Conservation (phyloP, 805 yeast genomes). For the Grigorovia transvaalensis region DNA sequence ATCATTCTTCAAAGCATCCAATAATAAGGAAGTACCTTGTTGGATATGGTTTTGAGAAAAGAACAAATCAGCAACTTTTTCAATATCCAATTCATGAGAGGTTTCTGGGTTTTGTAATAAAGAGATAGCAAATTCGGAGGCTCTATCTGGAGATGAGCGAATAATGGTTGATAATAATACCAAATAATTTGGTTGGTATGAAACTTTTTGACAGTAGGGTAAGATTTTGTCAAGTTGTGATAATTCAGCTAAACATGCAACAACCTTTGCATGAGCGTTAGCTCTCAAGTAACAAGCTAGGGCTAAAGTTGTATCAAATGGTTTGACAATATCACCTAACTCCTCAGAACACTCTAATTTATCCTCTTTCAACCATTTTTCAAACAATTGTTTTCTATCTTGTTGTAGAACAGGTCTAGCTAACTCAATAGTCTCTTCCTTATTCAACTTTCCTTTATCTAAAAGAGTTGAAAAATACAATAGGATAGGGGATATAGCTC, state of each 20-base stretch:
- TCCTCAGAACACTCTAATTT: conserved; percentile 93
- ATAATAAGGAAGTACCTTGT: conserved; percentile 94
- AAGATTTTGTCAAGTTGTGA: conserved; percentile 94
- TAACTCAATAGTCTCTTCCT: conserved; percentile 86
- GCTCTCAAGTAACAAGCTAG: conserved; percentile 84
- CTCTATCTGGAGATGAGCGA: conserved; percentile 93
- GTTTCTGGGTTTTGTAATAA: conserved; percentile 56
- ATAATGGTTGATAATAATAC: conserved; percentile 82
- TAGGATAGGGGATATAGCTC: conserved; percentile 87
- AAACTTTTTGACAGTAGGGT: conserved; percentile 86
- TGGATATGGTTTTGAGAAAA: conserved; percentile 89
- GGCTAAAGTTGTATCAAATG: conserved; percentile 76
- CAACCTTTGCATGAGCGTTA: conserved; percentile 76
- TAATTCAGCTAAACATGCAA: conserved; percentile 82
- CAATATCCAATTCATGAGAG: conserved; percentile 58
- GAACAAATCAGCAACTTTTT: conserved; percentile 84
- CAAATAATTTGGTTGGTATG: conserved; percentile 81
- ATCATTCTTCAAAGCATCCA: conserved; percentile 91
- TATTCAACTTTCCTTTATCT: conserved; percentile 87
- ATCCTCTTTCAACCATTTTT: conserved; percentile 93
- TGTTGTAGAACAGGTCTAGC: conserved; percentile 94
- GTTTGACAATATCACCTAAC: conserved; percentile 90
- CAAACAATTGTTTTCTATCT: conserved; percentile 85
- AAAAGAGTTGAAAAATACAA: conserved; percentile 85
- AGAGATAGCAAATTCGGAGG: conserved; percentile 91